These are phyloP conservation scores for Epichloe scottii DNA, from an alignment of 2,329 filamentous ascomycete species.

Conservation along the genomic window DNA sequence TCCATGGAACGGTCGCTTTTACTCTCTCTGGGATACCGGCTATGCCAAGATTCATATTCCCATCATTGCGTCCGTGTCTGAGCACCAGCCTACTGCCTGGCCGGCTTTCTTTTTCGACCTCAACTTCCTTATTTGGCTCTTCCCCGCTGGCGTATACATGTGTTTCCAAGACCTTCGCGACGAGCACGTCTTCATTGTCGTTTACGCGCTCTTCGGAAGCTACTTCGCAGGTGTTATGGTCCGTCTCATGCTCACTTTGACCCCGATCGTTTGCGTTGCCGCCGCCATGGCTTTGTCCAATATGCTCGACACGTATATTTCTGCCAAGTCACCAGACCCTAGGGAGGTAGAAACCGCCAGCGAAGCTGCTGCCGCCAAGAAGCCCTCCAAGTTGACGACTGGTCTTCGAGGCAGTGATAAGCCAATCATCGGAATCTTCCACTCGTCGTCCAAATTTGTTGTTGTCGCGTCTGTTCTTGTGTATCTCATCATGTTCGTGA, in stretches of 20 bases:
- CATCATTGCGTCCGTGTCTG: slow-evolving; percentile 98
- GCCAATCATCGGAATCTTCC: slow-evolving; percentile 76
- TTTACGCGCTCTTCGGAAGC: slow-evolving; percentile 90
- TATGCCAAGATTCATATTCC: slow-evolving; percentile 99
- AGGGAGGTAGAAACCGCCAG: slow-evolving; percentile 30
- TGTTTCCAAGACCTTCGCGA: slow-evolving; percentile 91
- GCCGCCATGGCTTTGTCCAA: slow-evolving; percentile 80
- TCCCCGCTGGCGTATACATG: slow-evolving; percentile 95
- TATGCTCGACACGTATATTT: slow-evolving; percentile 77
- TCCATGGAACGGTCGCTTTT: slow-evolving; percentile 96
- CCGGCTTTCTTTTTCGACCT: slow-evolving; percentile 98
- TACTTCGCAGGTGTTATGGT: slow-evolving; percentile 99
- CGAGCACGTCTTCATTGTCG: slow-evolving; percentile 95
- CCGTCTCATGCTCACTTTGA: slow-evolving; percentile 93
- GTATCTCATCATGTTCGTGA: slow-evolving; percentile 85
- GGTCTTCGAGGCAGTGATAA: slow-evolving; percentile 58
- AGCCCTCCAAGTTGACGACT: slow-evolving; percentile 29
- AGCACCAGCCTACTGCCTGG: slow-evolving; percentile 98
- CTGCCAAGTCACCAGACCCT: slow-evolving; percentile 47
- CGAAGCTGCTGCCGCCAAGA: slow-evolving; percentile 45
- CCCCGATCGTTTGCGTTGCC: slow-evolving; percentile 89
- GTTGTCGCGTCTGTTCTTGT: slow-evolving; percentile 59
- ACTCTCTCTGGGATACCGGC: slow-evolving; percentile 96
- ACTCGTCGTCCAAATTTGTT: slow-evolving; percentile 62
- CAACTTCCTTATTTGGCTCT: slow-evolving; percentile 97